Percentiles rank a stretch among this genome's conserved stretches.
Conservation (phyloP, 176 grass and related monocot species). For the Juncus effusus region DNA sequence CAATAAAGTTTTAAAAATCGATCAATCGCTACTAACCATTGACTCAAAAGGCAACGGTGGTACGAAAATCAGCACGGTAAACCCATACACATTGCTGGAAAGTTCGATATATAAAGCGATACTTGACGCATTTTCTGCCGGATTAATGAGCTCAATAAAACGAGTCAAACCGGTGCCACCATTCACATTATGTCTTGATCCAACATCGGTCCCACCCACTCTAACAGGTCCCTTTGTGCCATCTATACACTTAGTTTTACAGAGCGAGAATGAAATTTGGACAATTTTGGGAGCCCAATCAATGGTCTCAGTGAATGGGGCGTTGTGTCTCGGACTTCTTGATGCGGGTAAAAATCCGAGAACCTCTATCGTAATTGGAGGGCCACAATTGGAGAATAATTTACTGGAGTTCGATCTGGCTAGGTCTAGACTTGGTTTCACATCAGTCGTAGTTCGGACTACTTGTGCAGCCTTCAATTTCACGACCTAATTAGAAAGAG, state of each 20-base stretch:
- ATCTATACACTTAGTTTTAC: slow-evolving; percentile 52
- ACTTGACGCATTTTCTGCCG: slow-evolving; percentile 35
- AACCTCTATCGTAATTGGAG: slow-evolving; percentile 66
- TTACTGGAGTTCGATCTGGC: slow-evolving; percentile 67
- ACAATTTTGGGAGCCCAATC: slow-evolving; percentile 62
- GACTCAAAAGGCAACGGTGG: slow-evolving; percentile 45
- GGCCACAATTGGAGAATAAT: slow-evolving; percentile 69
- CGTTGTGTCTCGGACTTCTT: slow-evolving; percentile 63
- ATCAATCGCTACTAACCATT: slow-evolving; percentile 55
- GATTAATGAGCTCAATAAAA: slow-evolving; percentile 33
- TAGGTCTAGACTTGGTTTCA: slow-evolving; percentile 60
- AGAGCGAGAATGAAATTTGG: slow-evolving; percentile 41
- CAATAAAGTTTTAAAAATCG: slow-evolving; percentile 42
- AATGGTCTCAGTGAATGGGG: slow-evolving; percentile 38
- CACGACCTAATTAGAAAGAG: not conserved
- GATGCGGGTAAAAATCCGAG: slow-evolving; percentile 43
- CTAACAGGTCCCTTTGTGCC: slow-evolving; percentile 53
- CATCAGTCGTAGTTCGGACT: slow-evolving; percentile 47
- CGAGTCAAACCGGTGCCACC: slow-evolving; percentile 34
- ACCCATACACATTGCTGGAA: slow-evolving; percentile 64
- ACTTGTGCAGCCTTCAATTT: slow-evolving; percentile 51
- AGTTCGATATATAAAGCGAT: slow-evolving; percentile 59
- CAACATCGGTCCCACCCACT: slow-evolving; percentile 40
- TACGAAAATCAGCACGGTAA: slow-evolving; percentile 64
- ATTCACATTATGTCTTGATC: slow-evolving; percentile 63